Evolutionary conservation across 768 basidiomycete genomes (phyloP).

Genomic region (Pisolithus tinctorius): DNA sequence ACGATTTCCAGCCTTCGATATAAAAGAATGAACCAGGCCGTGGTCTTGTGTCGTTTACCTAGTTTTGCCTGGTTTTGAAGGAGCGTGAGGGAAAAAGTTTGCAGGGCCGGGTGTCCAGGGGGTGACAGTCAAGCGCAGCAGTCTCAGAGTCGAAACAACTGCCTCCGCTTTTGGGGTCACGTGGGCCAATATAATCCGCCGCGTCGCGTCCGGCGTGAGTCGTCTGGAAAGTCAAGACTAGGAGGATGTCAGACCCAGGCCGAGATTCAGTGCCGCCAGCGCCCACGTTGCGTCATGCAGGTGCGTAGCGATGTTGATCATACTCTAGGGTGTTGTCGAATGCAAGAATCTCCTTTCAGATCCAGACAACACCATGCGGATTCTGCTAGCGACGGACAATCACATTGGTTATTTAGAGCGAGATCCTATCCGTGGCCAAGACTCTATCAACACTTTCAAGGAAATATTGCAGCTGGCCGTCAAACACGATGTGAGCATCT

Average conservation of each 20-base stretch:
- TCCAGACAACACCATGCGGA: slow-evolving; percentile 63
- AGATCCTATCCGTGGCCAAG: slow-evolving; percentile 90
- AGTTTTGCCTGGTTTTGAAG: not conserved
- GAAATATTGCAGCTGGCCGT: slow-evolving; percentile 91
- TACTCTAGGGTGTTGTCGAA: not conserved
- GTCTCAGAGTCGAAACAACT: not conserved
- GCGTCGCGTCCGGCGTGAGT: not conserved
- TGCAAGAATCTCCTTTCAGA: slow-evolving; percentile 35
- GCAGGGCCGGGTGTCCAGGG: not conserved
- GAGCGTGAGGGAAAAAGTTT: not conserved
- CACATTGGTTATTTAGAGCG: slow-evolving; percentile 94
- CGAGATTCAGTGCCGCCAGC: slow-evolving; percentile 23
- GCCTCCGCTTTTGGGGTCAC: not conserved
- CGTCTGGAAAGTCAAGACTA: not conserved
- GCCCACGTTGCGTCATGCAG: slow-evolving; percentile 32
- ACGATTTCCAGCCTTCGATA: not conserved
- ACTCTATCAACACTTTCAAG: slow-evolving; percentile 90
- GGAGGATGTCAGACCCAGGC: slow-evolving; percentile 21
- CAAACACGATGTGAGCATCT: slow-evolving; percentile 66
- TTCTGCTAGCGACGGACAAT: slow-evolving; percentile 91
- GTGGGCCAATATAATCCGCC: not conserved
- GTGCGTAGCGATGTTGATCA: slow-evolving; percentile 24
- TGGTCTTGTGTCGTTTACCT: not conserved
- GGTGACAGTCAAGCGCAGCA: not conserved
- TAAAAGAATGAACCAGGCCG: not conserved